Base-by-base conservation (phyloP, 441 rosid species). In the Erysimum cheiri region DNA sequence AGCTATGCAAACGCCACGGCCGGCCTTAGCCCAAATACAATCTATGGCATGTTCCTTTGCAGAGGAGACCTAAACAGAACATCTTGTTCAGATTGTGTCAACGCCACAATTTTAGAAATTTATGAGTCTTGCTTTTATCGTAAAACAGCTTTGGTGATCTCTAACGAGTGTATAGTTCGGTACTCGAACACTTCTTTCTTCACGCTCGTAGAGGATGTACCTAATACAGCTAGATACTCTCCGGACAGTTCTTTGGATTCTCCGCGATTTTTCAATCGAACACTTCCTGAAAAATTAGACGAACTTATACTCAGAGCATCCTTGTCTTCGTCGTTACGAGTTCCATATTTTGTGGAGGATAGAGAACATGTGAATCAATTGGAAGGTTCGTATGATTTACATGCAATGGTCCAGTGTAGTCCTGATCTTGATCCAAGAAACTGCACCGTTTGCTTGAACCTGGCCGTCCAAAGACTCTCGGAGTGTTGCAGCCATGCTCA, bases 371-470 rank as follows among this genome's bases (percentile, higher is more conserved):
- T 58, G 7, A 58, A 19, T 37, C 47, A 37, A 4, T 22, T 58
- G 12, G 63, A 58, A 37, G 47, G 47, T 4, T 61, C 69, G 0
- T 62, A 52, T 41, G 1, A n/a, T 19, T 5, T 71, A 14, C 52
- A 53, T 0, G 17, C 69, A 19, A 8, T 32, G 53, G 55, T 62
- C 4, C 75, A 71, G 46, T 71, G 75, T 61, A 32, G 36, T 61
- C 75, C 72, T 49, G 77, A 73, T 73, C 60, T 73, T 66, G 71
- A 40, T 40, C 26, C 53, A 40, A 24, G 36, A n/a, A 66, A 66
- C 31, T 73, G 77, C 32, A 73, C 54, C 5, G 4, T 1, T 0
- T 73, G 77, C 47, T 49, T 73, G 60, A 66, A 47, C 50, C 31
- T 73, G 31, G 77, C 56, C 15, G 50, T 39, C 4, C 8, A 58